Evolutionary conservation across 805 yeast genomes (phyloP), one percentile per base, ranked within the genome.

Genomic region (Wickerhamiella domercqiae): DNA sequence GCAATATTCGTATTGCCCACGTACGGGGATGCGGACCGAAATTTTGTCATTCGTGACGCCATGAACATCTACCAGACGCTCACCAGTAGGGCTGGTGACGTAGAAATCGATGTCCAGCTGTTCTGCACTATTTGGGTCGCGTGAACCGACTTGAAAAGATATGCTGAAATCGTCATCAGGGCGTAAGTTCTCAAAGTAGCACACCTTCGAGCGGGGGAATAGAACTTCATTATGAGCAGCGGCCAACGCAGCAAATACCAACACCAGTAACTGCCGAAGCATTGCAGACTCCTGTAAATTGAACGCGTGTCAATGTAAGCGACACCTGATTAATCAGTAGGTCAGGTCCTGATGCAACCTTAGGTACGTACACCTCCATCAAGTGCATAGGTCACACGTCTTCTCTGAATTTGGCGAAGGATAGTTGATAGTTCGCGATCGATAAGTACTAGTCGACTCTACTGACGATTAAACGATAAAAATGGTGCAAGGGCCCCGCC

Each of bases 81-180:
- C 64, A 15, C 77, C 56, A n/a, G 51, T 50, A n/a, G 72, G 64
- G 37, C 64, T 66, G 26, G 55, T 54, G 25, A 72, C 57, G 64
- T 73, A 66, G 57, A 86, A 83, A 54, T 83, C 93, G 19, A 52
- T 52, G 18, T 51, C 57, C n/a, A 51, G 51, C 49, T 56, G 62
- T 38, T 57, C 61, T 17, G 54, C 47, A 28, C 54, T 46, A 32
- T 39, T 31, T 25, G 59, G 52, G 49, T 82, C 78, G 60, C 96
- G 73, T 53, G 86, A 83, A 47, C 96, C 96, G 37, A 81, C 93
- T 62, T 87, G 98, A 71, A 78, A 87, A 35, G 83, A 69, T 44
- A 87, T 76, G 15, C 94, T 78, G 48, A 87, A 64, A 57, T 79
- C 83, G 60, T 87, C 98, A 48, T 81, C 80, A 51, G 68, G 68